Base-by-base conservation (phyloP, 768 basidiomycete species). In the Fistulinella prunicolor region DNA sequence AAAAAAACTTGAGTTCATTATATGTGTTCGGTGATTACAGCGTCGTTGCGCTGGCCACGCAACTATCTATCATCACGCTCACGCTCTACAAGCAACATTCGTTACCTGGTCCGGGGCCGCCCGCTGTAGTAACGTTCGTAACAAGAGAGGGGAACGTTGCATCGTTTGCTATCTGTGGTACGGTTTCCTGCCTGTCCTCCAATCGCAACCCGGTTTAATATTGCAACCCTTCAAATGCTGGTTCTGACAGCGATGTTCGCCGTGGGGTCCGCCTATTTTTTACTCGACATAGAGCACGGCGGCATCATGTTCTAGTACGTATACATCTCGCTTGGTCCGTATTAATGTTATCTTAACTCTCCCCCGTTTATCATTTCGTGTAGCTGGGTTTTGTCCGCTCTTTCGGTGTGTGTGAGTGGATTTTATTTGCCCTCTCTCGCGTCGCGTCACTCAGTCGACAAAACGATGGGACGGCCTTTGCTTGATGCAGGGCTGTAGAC, bases 261-360 rank as follows among this genome's bases (percentile, higher is more conserved):
- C 14, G 39, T 28, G 28, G 35, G 50, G 19, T 19, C 34, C 8
- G 42, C 47, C 29, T 47, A 47, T 22, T 26, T 54, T 16, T 43
- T 43, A 19, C 41, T 54, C 14, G 53, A 54, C 16, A 19, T 37
- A 1, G 37, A 39, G 32, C 43, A 46, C 13, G 26, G 49, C 14
- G 49, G 43, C 26, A 34, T 54, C 44, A 43, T 50, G 35, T 52
- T 53, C 46, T 47, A 52, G 53, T 54, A 42, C 28, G 50, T 23
- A 16, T 20, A 16, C 43, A 24, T 22, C 8, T 30, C n/a, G 10
- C 20, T 30, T n/a, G n/a, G n/a, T n/a, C n/a, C n/a, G n/a, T n/a
- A n/a, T n/a, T n/a, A n/a, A n/a, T n/a, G n/a, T n/a, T n/a, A n/a
- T n/a, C n/a, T n/a, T n/a, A n/a, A n/a, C n/a, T n/a, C n/a, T n/a